Base-by-base conservation (phyloP, 495 filamentous ascomycete genomes). In the Rostrohypoxylon terebratum region DNA sequence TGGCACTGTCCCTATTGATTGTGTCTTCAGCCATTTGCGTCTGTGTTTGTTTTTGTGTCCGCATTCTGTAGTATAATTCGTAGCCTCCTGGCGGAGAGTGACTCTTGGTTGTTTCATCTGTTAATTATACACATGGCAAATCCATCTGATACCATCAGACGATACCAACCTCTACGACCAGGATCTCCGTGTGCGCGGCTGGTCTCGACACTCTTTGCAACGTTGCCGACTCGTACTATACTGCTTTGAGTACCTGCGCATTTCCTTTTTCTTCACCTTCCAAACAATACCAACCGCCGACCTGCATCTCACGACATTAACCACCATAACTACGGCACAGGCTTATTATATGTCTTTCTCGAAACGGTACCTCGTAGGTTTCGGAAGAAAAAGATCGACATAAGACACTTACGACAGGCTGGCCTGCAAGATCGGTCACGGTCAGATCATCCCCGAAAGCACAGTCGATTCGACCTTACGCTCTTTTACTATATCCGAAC, bases 1-100 rank as follows among this genome's bases (percentile, higher is more conserved):
- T 10, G 34, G 34, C 28, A 16, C 53, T 54, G 48, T 57, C 36
- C 63, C 21, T 63, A 33, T 23, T 57, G 5, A 33, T 72, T 64
- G 53, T 73, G 44, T 68, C 63, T 31, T 57, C 68, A 34, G 31
- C 20, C 50, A 36, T 73, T 57, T 66, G 31, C 44, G n/a, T 48
- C 58, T 28, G 3, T 5, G 28, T 28, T 28, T 28, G 28, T 28
- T 5, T 28, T 28, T 3, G 2, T 42, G 36, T 73, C 50, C 62
- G 31, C 44, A 11, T 48, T 62, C 18, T 61, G n/a, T 36, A 23
- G 54, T 59, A 42, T 34, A 53, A 53, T 48, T 42, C 34, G 33
- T 3, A 53, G 25, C 51, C 42, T 57, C 34, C 44, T 71, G 48
- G 48, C 42, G 18, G 18, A 38, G 45, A 28, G 36, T 20, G n/a